Conservation (phyloP, 371 early-diverging fungal genomes). For the Apophysomyces trapeziformis region DNA sequence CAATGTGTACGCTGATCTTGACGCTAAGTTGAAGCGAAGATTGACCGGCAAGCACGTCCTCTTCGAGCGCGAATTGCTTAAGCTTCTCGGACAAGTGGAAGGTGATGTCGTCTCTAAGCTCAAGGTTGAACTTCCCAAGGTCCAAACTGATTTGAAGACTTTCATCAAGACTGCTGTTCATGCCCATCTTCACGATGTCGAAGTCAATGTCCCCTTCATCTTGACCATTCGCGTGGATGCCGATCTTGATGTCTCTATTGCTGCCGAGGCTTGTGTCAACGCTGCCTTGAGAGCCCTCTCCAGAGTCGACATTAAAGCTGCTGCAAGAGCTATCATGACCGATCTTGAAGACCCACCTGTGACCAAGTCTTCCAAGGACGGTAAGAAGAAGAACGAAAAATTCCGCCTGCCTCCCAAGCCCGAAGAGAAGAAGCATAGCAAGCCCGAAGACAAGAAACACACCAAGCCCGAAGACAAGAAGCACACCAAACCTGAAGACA, state of each 20-base stretch:
- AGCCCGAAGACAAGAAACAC: not conserved
- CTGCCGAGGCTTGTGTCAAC: conserved; percentile 18
- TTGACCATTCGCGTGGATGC: conserved; percentile 3
- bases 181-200: conserved; percentile 24
- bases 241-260: conserved; percentile 14
- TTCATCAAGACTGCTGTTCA: conserved; percentile 23
- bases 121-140: conserved; percentile 29
- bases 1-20: conserved; percentile 10
- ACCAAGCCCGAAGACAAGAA: not conserved
- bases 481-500: not conserved
- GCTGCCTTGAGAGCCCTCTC: conserved; percentile 11
- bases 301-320: conserved; percentile 7
- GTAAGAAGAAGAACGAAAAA: too few species aligned
- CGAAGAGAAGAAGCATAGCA: not conserved
- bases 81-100: conserved; percentile 9
- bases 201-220: conserved; percentile 26
- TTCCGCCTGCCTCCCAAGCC: conserved; percentile 3
- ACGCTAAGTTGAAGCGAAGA: not conserved
- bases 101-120: conserved; percentile 15
- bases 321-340: conserved; percentile 3
- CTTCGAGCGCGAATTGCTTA: conserved; percentile 6
- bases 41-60: not conserved
- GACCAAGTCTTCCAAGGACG: not conserved
- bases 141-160: conserved; percentile 19
- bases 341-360: not conserved